Evolutionary conservation across 352 stramenopile species (phyloP), one percentile per base, ranked within the genome.

Genomic region (Phytopythium boreale): DNA sequence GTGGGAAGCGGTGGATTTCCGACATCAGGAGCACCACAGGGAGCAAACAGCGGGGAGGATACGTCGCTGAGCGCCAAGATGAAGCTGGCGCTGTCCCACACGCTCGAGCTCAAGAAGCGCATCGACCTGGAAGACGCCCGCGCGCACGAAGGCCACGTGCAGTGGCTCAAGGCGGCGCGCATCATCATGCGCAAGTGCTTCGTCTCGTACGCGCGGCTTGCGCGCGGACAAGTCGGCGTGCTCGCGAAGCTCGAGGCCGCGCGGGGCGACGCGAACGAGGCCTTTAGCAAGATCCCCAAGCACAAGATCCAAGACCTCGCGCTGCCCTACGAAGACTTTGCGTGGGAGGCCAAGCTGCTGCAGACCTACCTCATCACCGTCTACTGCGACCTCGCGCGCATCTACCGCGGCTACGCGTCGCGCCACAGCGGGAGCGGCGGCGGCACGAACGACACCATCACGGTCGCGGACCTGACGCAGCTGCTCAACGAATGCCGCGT

Each of bases 181-280:
- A 85, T 93, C 55, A 75, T 92, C n/a, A 75, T 92, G 66, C 72
- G 82, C 26, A 93, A 93, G 62, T 92, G 80, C 56, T 93, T 93
- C 44, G 12, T 89, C 11, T 92, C 84, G 56, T 90, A 89, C 55
- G 80, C 79, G 29, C 70, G 79, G 1, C 61, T 93, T 29, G 79
- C 81, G 0, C 72, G 81, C 11, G 84, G 84, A 53, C 87, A 93
- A 56, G 71, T 80, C 12, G 84, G 84, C 4, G 69, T 92, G 22
- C 67, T 92, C 26, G 65, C 76, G 26, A 83, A 84, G 17, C 56
- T 88, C 27, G 74, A 85, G 36, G 71, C 74, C 19, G 59, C 62
- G 20, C 26, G 63, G 26, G 62, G 68, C 10, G 79, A 88, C 61
- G 79, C 88, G 29, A 92, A 90, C 52, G 80, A 89, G 26, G 69